Conservation (phyloP, 768 basidiomycete species). For the Goffeauzyma gilvescens region DNA sequence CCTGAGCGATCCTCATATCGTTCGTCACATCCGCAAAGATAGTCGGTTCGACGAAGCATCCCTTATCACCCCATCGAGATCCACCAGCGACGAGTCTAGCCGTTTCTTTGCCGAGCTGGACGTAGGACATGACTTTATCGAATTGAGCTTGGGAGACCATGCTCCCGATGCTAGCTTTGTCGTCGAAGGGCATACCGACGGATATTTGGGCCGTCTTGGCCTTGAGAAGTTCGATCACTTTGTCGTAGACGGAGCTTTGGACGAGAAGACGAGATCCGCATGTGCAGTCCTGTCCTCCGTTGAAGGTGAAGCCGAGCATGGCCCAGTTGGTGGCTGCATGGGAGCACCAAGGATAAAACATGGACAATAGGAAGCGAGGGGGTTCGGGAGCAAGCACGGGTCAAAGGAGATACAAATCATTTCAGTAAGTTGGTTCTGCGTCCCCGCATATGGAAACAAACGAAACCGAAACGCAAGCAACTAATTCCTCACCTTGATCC, state of each 20-base stretch:
- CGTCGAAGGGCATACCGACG: too few relatives aligned
- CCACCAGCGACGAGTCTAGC: conserved; percentile 52
- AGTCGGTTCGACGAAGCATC: conserved; percentile 51
- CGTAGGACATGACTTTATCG: conserved; percentile 49
- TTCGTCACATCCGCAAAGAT: conserved; percentile 35
- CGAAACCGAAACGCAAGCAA: background rate
- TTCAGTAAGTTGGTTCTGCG: too few relatives aligned
- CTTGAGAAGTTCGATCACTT: conserved; percentile 40
- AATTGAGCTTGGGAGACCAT: conserved; percentile 23
- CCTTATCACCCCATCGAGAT: conserved; percentile 43
- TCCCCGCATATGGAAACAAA: too few relatives aligned
- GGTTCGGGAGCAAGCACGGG: too few relatives aligned
- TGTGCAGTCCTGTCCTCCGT: conserved; percentile 62
- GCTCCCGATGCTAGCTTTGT: background rate
- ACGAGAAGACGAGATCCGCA: conserved; percentile 46
- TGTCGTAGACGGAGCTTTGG: conserved; percentile 37
- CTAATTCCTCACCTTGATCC: conserved; percentile 39
- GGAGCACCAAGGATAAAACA: too few relatives aligned
- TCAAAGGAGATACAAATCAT: too few relatives aligned
- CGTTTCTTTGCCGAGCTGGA: conserved; percentile 50
- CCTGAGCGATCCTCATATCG: conserved; percentile 5
- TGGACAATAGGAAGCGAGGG: too few relatives aligned
- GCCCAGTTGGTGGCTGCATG: conserved; percentile 58
- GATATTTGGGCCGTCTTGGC: too few relatives aligned
- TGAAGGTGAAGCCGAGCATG: conserved; percentile 55